Percentiles rank a stretch among this genome's conserved stretches.
These are phyloP conservation scores for Microdochium nivale DNA, from an alignment of 2,329 filamentous ascomycete genomes.

Conservation along the genomic window DNA sequence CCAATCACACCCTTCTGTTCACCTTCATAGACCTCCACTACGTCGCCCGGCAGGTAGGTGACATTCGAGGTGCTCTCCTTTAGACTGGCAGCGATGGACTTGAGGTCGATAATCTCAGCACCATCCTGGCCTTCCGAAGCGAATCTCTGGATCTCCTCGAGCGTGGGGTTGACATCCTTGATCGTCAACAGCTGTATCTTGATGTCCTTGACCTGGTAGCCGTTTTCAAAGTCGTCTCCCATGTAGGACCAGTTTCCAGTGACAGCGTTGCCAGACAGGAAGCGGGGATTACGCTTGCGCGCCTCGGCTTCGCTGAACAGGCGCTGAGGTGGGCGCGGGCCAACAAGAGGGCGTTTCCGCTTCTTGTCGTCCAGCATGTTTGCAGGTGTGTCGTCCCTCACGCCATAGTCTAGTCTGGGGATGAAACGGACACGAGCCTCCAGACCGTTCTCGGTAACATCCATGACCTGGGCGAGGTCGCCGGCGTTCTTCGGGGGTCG, in stretches of 20 bases:
- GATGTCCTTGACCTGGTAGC: constrained; percentile 89
- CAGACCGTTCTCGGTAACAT: constrained; percentile 86
- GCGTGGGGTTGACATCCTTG: constrained; percentile 82
- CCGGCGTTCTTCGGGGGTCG: constrained; percentile 73
- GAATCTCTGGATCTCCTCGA: constrained; percentile 95
- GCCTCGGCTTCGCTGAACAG: constrained; percentile 92
- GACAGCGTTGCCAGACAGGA: constrained; percentile 59
- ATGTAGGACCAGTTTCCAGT: constrained; percentile 79
- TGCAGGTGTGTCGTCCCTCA: constrained; percentile 62
- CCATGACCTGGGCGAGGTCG: constrained; percentile 85
- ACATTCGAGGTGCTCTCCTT: constrained; percentile 76
- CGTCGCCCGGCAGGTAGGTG: constrained; percentile 83
- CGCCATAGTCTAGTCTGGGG: constrained; percentile 83
- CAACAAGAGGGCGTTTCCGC: constrained; percentile 63
- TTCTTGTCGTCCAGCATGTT: constrained; percentile 53
- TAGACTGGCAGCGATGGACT: constrained; percentile 80
- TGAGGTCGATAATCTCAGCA: constrained; percentile 85
- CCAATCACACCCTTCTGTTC: constrained; percentile 90
- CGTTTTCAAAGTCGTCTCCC: constrained; percentile 83
- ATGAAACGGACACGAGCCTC: constrained; percentile 83
- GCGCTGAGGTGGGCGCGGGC: constrained; percentile 72
- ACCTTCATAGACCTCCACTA: constrained; percentile 93
- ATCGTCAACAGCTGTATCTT: constrained; percentile 80
- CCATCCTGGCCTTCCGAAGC: constrained; percentile 83
- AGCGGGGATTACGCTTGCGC: constrained; percentile 69